These are phyloP conservation scores for Termitomyces sp. DNA, from an alignment of 768 basidiomycete genomes.

Conservation along the genomic window DNA sequence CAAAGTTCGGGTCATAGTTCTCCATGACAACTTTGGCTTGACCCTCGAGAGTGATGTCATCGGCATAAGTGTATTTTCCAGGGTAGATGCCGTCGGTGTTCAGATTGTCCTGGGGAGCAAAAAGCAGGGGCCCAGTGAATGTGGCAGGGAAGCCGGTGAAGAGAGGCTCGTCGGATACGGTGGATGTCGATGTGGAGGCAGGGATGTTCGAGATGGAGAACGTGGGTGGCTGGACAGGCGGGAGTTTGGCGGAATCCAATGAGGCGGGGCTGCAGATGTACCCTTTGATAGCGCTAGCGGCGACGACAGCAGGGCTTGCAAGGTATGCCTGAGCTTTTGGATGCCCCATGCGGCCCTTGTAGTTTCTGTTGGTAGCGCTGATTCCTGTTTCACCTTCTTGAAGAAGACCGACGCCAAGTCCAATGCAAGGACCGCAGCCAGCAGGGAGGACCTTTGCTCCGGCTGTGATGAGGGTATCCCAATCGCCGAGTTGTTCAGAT, in stretches of 20 bases:
- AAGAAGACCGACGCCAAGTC: constrained; percentile 86
- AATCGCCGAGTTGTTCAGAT: constrained; percentile 79
- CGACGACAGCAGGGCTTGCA: constrained; percentile 94
- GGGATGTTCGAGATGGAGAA: constrained; percentile 46
- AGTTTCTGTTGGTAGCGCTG: constrained; percentile 97
- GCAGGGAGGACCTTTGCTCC: constrained; percentile 93
- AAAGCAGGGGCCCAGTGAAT: constrained; percentile 85
- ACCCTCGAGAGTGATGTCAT: constrained; percentile 92
- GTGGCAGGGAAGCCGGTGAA: constrained; percentile 76
- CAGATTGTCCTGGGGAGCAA: constrained; percentile 93
- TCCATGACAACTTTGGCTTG: constrained; percentile 99
- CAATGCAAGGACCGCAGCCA: constrained; percentile 98
- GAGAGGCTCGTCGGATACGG: constrained; percentile 51
- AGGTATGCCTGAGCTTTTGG: constrained; percentile 95
- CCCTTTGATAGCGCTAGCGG: constrained; percentile 90
- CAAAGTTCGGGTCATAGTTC: constrained; percentile 93
- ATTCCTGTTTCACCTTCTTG: constrained; percentile 96
- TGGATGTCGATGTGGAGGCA: constrained; percentile 20
- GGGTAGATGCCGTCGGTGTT: constrained; percentile 99
- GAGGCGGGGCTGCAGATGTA: constrained; percentile 82
- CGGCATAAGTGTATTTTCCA: constrained; percentile 98
- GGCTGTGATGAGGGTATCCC: constrained; percentile 79
- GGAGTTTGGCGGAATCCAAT: constrained; percentile 47
- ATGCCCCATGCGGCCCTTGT: constrained; percentile 97
- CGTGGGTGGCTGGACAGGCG: constrained; percentile 44